phyloP scores from a whole-genome alignment of 2,329 filamentous ascomycete species.

The Penicillium sp. region DNA sequence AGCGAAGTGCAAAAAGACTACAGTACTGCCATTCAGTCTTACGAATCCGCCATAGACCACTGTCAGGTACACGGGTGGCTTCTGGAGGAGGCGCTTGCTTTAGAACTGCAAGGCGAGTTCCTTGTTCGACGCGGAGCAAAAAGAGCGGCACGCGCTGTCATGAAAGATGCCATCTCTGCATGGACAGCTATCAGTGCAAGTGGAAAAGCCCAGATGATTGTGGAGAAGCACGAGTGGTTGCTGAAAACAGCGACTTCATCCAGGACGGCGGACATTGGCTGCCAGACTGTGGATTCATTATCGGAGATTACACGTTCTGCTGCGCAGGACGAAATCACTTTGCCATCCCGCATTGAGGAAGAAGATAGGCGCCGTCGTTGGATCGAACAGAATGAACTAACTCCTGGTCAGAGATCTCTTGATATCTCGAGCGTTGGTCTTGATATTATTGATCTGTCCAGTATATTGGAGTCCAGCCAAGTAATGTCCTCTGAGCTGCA shows the following conservation, averaged over 20 bases:
- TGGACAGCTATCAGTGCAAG: slow-evolving; percentile 54
- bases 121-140: slow-evolving; percentile 52
- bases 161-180: slow-evolving; percentile 54
- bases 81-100: slow-evolving; percentile 54
- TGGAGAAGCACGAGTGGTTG: slow-evolving; percentile 56
- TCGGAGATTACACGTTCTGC: slow-evolving; percentile 33
- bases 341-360: slow-evolving; percentile 32
- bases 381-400: slow-evolving; percentile 38
- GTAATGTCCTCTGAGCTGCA: slow-evolving; percentile 60
- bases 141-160: slow-evolving; percentile 52
- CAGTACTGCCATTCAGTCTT: slow-evolving; percentile 41
- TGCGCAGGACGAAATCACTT: slow-evolving; percentile 26
- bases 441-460: slow-evolving; percentile 58
- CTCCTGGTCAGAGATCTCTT: slow-evolving; percentile 33
- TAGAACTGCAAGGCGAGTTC: slow-evolving; percentile 57
- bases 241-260: slow-evolving; percentile 49
- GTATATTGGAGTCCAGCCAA: slow-evolving; percentile 60
- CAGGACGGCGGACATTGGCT: slow-evolving; percentile 49
- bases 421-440: slow-evolving; percentile 40
- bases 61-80: slow-evolving; percentile 53
- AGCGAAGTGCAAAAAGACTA: slow-evolving; percentile 45
- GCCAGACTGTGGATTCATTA: slow-evolving; percentile 52
- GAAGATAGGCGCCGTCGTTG: slow-evolving; percentile 38
- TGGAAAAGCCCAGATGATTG: slow-evolving; percentile 54
- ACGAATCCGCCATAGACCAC: slow-evolving; percentile 56